phyloP scores from a whole-genome alignment of 805 yeast species.

The Barnettozyma vustinii region DNA sequence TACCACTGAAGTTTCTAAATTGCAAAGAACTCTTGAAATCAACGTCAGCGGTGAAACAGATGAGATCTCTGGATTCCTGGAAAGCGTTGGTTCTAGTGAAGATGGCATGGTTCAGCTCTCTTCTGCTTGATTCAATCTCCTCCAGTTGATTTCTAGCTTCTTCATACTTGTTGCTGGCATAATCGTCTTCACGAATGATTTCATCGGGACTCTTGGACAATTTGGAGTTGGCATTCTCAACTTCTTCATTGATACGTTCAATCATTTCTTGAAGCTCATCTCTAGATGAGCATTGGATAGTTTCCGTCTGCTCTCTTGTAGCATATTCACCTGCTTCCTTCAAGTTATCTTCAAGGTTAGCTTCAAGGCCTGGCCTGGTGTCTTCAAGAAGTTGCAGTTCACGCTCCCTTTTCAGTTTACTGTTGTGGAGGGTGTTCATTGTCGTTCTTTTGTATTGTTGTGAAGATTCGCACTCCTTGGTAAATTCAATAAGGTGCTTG shows the following conservation, averaged over 20 bases:
- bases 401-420: constrained; percentile 14
- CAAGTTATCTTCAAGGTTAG: constrained; percentile 10
- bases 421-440: constrained; percentile 12
- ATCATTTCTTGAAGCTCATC: constrained; percentile 48
- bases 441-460: constrained; percentile 12
- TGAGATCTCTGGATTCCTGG: constrained; percentile 32
- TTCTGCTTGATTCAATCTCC: constrained; percentile 31
- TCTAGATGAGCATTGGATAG: constrained; percentile 35
- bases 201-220: constrained; percentile 54
- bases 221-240: constrained; percentile 46
- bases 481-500: constrained; percentile 5
- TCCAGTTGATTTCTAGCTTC: constrained; percentile 37
- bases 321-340: constrained; percentile 39
- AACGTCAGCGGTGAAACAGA: constrained; percentile 44
- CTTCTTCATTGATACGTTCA: constrained; percentile 37
- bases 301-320: constrained; percentile 38
- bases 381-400: constrained; percentile 19
- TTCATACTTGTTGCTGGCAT: constrained; percentile 37
- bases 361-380: constrained; percentile 19
- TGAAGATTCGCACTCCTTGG: constrained; percentile 9
- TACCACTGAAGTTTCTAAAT: constrained; percentile 70
- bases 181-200: constrained; percentile 42
- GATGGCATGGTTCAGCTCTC: constrained; percentile 32
- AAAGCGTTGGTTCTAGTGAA: constrained; percentile 39
- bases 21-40: constrained; percentile 57